A percentile compares a stretch with the other conserved stretches of the same genome.
phyloP scores from a whole-genome alignment of 2,329 filamentous ascomycete genomes.

The Trichothecium sympodiale region DNA sequence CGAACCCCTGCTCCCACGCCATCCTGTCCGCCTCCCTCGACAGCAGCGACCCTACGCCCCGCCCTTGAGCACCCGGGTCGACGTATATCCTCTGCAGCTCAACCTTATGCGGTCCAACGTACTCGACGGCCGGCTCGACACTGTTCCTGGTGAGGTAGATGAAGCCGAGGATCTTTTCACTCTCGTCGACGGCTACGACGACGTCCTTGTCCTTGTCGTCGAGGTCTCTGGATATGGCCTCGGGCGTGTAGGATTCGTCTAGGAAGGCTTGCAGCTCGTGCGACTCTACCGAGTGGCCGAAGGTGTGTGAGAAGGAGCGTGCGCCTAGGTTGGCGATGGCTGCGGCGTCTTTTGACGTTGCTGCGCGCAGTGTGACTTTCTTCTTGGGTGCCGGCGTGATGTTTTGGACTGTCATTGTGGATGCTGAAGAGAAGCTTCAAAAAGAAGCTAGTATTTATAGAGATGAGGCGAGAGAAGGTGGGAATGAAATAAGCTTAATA shows the following conservation, averaged over 20 bases:
- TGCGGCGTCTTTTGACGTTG: conserved; percentile 12
- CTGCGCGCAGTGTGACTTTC: not conserved
- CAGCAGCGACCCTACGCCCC: conserved; percentile 25
- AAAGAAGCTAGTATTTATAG: too few species aligned
- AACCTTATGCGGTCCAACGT: conserved; percentile 15
- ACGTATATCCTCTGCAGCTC: conserved; percentile 35
- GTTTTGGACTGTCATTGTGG: not conserved
- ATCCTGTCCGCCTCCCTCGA: conserved; percentile 16
- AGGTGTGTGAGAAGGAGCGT: conserved; percentile 24
- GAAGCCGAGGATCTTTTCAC: conserved; percentile 24
- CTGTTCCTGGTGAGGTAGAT: conserved; percentile 24
- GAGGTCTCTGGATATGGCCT: conserved; percentile 16
- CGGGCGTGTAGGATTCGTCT: conserved; percentile 21
- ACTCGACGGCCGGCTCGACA: conserved; percentile 24
- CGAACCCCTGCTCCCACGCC: conserved; percentile 23
- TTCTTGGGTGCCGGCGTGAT: not conserved
- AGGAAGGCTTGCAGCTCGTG: conserved; percentile 26
- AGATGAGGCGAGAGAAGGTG: too few species aligned
- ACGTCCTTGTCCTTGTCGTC: conserved; percentile 14
- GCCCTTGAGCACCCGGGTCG: conserved; percentile 19
- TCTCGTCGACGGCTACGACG: conserved; percentile 9
- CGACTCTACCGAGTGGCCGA: conserved; percentile 28
- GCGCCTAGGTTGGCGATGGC: conserved; percentile 22
- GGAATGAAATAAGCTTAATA: too few species aligned
- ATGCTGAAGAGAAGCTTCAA: too few species aligned